Conservation (phyloP, 2,329 filamentous ascomycete genomes). For the Rasamsonia emersonii region DNA sequence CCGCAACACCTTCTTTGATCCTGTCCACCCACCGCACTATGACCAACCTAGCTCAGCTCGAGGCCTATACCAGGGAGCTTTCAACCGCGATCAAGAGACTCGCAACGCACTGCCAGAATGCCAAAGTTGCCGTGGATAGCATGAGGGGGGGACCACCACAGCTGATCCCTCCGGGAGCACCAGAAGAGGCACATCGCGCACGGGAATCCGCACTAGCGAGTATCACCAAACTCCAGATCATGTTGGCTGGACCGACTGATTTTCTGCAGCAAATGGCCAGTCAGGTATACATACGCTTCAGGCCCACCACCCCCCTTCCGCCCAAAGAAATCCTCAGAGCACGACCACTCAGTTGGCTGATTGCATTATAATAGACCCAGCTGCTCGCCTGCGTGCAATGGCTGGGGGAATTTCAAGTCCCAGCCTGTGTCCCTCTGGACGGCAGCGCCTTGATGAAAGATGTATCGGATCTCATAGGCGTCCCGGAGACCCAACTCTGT, state of each 20-base stretch:
- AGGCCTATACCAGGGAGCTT: constrained; percentile 1
- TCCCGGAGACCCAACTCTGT: constrained; percentile 29
- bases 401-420: constrained; percentile 38
- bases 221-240: constrained; percentile 4
- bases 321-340: background rate
- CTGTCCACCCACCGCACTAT: background rate
- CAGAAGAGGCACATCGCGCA: background rate
- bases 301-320: background rate
- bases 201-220: constrained; percentile 2
- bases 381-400: constrained; percentile 34
- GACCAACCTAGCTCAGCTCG: constrained; percentile 1
- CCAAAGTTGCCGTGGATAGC: background rate
- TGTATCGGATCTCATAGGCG: constrained; percentile 33
- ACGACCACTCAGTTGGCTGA: background rate
- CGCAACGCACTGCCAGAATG: constrained; percentile 1
- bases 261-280: constrained; percentile 17
- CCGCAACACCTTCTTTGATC: too few relatives aligned
- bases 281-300: constrained; percentile 2
- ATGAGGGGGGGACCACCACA: background rate
- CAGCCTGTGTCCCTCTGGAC: constrained; percentile 35
- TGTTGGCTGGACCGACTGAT: constrained; percentile 16
- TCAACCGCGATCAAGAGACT: constrained; percentile 1
- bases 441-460: constrained; percentile 30
- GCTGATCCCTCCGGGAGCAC: constrained; percentile 1
- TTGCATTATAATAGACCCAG: constrained; percentile 13